Conservation (phyloP, 495 filamentous ascomycete genomes). For the Cenococcum geophilum region DNA sequence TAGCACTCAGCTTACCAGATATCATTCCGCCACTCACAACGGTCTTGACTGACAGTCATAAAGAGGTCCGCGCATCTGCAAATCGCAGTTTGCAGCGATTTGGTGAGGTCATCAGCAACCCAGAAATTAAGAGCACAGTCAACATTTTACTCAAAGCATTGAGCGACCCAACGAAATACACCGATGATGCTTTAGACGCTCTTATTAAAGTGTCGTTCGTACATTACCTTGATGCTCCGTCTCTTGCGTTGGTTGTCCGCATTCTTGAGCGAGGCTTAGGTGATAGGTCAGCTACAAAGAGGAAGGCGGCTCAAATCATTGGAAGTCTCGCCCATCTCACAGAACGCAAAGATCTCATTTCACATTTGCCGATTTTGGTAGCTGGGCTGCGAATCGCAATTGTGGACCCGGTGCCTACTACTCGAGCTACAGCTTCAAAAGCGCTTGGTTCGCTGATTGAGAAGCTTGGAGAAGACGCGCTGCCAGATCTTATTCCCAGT, state of each 20-base stretch:
- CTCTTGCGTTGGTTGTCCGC: conserved; percentile 85
- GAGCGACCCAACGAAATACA: conserved; percentile 95
- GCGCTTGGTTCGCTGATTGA: conserved; percentile 91
- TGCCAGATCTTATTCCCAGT: conserved; percentile 94
- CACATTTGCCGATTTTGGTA: conserved; percentile 88
- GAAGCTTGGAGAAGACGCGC: conserved; percentile 92
- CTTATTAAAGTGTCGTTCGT: conserved; percentile 94
- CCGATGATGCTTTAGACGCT: conserved; percentile 86
- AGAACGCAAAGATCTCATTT: conserved; percentile 85
- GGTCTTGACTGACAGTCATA: conserved; percentile 95
- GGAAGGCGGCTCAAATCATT: conserved; percentile 94
- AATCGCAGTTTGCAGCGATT: conserved; percentile 96
- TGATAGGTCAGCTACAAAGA: conserved; percentile 88
- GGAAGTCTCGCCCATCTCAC: conserved; percentile 95
- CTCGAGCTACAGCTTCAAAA: conserved; percentile 93
- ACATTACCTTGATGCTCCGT: conserved; percentile 93
- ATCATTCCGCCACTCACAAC: conserved; percentile 93
- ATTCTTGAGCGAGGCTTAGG: conserved; percentile 88
- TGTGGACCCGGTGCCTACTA: conserved; percentile 92
- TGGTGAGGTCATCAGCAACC: conserved; percentile 96
- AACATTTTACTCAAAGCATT: conserved; percentile 89
- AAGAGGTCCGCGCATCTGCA: conserved; percentile 84
- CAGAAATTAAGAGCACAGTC: conserved; percentile 87
- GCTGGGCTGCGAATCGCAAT: conserved; percentile 82
- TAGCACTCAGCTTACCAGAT: conserved; percentile 84